phyloP scores from a whole-genome alignment of 1,284 basidiomycete species.

The Ganoderma multipileum region DNA sequence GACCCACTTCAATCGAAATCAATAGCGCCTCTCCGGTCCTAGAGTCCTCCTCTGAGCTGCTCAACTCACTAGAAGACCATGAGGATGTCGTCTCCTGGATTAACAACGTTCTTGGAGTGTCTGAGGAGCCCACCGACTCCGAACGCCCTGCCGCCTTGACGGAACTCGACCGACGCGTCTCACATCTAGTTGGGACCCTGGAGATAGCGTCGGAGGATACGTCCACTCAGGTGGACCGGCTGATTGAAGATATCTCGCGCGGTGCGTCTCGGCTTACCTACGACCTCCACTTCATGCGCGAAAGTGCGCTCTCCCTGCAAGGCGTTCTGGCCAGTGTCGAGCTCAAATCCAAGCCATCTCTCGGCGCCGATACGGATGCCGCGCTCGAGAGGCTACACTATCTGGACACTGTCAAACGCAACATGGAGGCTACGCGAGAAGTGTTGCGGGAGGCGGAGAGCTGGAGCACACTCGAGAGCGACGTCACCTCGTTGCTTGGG shows the following conservation, averaged over 20 bases:
- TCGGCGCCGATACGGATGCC: constrained; percentile 59
- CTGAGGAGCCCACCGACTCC: constrained; percentile 33
- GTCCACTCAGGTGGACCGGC: constrained; percentile 81
- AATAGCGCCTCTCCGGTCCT: constrained; percentile 10
- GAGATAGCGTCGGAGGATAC: constrained; percentile 90
- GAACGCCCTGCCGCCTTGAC: constrained; percentile 54
- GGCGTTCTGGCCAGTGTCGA: constrained; percentile 64
- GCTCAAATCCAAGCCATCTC: constrained; percentile 53
- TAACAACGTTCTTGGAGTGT: constrained; percentile 57
- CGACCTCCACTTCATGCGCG: constrained; percentile 95
- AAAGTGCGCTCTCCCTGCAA: constrained; percentile 82
- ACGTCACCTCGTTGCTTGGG: constrained; percentile 84
- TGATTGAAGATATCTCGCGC: constrained; percentile 89
- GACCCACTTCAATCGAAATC: background rate
- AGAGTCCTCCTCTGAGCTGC: constrained; percentile 29
- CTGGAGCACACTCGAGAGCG: constrained; percentile 92
- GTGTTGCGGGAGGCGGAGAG: constrained; percentile 91
- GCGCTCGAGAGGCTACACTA: constrained; percentile 79
- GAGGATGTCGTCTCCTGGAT: constrained; percentile 70
- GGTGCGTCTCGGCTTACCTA: constrained; percentile 89
- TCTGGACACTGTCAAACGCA: constrained; percentile 82
- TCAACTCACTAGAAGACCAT: constrained; percentile 44
- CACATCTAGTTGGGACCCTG: constrained; percentile 75
- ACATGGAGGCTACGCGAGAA: constrained; percentile 87
- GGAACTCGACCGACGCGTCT: constrained; percentile 77